These are phyloP conservation scores for Lantana camara DNA, from an alignment of 257 asterid species.

Conservation along the genomic window DNA sequence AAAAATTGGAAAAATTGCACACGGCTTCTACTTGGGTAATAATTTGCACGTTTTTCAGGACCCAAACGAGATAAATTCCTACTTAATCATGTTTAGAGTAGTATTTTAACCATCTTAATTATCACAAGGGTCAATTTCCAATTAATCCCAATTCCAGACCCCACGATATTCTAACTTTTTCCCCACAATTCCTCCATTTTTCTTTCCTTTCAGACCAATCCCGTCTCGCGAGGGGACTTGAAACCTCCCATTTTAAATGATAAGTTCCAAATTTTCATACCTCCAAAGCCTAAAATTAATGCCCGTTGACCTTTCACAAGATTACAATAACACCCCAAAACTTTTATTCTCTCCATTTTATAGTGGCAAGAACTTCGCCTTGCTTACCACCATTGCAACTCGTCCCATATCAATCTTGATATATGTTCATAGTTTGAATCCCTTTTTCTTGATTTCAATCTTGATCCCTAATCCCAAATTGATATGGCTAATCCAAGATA, in stretches of 20 bases:
- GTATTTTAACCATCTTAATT: no score
- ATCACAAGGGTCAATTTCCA: no score
- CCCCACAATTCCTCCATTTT: background rate
- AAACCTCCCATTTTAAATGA: background rate
- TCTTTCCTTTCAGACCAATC: background rate
- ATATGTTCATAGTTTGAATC: background rate
- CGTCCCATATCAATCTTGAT: background rate
- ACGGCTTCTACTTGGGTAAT: no score
- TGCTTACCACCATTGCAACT: no score
- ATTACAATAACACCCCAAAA: background rate
- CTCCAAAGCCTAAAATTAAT: no score
- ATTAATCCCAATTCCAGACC: background rate
- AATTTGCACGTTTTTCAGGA: no score
- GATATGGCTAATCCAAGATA: slow-evolving; percentile 32
- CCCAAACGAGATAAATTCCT: no score
- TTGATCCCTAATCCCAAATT: background rate
- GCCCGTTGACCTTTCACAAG: slow-evolving; percentile 12
- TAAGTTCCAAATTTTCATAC: slow-evolving; percentile 16
- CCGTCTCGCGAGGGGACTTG: slow-evolving; percentile 10
- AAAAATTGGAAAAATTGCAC: no score
- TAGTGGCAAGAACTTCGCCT: background rate
- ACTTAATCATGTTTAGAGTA: no score
- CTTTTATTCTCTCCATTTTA: background rate
- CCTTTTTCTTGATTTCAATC: background rate
- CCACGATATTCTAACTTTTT: slow-evolving; percentile 11